phyloP scores from a whole-genome alignment of 2,329 filamentous ascomycete genomes.

The Ophiocordyceps camponoti-rufipedis region DNA sequence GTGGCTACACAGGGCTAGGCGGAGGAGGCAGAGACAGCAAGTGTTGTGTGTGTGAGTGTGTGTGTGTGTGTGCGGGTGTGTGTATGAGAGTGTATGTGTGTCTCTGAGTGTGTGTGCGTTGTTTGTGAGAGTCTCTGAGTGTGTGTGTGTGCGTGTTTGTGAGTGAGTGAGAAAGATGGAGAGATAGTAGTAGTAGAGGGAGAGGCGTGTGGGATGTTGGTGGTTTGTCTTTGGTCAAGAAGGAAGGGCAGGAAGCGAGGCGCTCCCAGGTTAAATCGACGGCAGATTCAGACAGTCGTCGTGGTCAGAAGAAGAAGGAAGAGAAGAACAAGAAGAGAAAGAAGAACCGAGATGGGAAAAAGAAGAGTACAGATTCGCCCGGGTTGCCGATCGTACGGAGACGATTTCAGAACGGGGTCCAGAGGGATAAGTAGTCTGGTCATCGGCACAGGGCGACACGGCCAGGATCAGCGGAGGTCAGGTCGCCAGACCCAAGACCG shows the following conservation, averaged over 20 bases:
- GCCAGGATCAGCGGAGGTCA: constrained; percentile 17
- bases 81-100: too few relatives aligned
- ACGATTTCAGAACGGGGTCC: constrained; percentile 22
- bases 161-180: constrained; percentile 6
- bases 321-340: constrained; percentile 6
- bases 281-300: constrained; percentile 8
- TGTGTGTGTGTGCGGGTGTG: too few relatives aligned
- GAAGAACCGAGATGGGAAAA: too few relatives aligned
- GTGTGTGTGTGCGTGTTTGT: constrained; percentile 2
- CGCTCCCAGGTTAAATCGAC: constrained; percentile 20
- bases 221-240: constrained; percentile 7
- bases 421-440: constrained; percentile 23
- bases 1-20: neutral
- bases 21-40: neutral
- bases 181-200: neutral
- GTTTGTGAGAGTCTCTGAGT: neutral
- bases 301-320: constrained; percentile 21
- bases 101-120: too few relatives aligned
- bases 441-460: constrained; percentile 11
- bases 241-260: constrained; percentile 24
- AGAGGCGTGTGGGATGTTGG: neutral
- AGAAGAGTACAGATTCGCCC: constrained; percentile 22
- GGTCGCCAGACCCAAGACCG: constrained; percentile 4
- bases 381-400: constrained; percentile 30
- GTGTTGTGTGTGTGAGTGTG: too few relatives aligned